These are phyloP conservation scores for Hortiboletus flavorubellus DNA, from an alignment of 768 basidiomycete genomes.

Conservation along the genomic window DNA sequence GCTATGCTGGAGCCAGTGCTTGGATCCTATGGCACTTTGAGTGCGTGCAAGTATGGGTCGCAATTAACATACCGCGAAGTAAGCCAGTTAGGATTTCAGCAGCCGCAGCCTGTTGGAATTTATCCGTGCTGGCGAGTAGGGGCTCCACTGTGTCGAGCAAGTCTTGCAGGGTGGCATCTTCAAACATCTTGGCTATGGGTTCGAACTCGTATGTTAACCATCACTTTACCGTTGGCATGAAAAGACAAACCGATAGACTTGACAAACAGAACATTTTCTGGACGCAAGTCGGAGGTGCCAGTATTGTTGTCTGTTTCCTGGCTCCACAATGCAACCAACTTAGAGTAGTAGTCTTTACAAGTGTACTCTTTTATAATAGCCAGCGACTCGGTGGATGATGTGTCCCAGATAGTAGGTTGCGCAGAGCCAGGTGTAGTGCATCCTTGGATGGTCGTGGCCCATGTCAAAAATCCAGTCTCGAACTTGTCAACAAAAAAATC, in stretches of 20 bases:
- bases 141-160: conserved; percentile 57
- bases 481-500: conserved; percentile 69
- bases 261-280: conserved; percentile 47
- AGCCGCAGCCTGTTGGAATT: conserved; percentile 83
- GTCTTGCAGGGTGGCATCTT: conserved; percentile 47
- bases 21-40: conserved; percentile 52
- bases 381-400: conserved; percentile 47
- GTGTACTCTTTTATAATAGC: conserved; percentile 48
- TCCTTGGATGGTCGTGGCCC: conserved; percentile 61
- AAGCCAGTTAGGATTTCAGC: conserved; percentile 72
- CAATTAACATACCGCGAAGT: conserved; percentile 53
- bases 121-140: conserved; percentile 61
- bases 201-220: conserved; percentile 25
- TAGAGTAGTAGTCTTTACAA: conserved; percentile 53
- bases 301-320: conserved; percentile 71
- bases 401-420: conserved; percentile 51
- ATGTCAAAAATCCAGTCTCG: conserved; percentile 73
- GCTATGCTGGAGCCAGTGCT: conserved; percentile 70
- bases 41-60: neutral
- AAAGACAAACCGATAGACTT: conserved; percentile 45
- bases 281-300: conserved; percentile 52
- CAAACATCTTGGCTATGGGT: conserved; percentile 62
- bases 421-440: conserved; percentile 41
- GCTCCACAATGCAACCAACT: conserved; percentile 64
- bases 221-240: conserved; percentile 36